phyloP scores from a whole-genome alignment of 176 grass and related monocot genomes.

The Carex parvula region DNA sequence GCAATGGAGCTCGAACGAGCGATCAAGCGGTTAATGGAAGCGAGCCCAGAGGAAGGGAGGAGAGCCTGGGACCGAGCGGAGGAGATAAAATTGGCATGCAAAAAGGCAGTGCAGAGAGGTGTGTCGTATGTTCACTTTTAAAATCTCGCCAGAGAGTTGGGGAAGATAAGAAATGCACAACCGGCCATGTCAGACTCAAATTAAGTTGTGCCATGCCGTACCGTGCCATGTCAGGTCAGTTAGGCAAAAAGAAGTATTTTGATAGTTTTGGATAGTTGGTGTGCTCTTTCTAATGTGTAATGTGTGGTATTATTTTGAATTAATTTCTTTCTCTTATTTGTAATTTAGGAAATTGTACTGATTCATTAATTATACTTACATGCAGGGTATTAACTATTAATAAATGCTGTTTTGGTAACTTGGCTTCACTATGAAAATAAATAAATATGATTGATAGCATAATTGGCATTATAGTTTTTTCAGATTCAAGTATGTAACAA shows the following conservation, averaged over 20 bases:
- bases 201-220: too few relatives aligned
- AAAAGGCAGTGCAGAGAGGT: background rate
- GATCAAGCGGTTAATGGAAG: constrained; percentile 15
- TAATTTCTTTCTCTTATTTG: background rate
- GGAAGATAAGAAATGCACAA: background rate
- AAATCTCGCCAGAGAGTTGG: background rate
- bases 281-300: background rate
- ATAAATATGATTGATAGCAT: background rate
- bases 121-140: background rate
- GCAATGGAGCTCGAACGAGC: constrained; percentile 5
- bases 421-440: background rate
- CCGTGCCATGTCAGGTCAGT: background rate
- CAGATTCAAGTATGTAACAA: background rate
- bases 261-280: background rate
- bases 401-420: background rate
- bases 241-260: background rate
- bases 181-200: too few relatives aligned
- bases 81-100: background rate
- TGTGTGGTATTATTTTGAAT: background rate
- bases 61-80: background rate
- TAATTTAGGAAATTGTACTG: background rate
- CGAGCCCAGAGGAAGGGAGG: too few relatives aligned
- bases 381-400: background rate
- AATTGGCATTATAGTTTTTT: background rate
- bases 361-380: background rate